Evolutionary conservation across 1,139 yeast species (phyloP).

Genomic region (Diutina neorugosa): DNA sequence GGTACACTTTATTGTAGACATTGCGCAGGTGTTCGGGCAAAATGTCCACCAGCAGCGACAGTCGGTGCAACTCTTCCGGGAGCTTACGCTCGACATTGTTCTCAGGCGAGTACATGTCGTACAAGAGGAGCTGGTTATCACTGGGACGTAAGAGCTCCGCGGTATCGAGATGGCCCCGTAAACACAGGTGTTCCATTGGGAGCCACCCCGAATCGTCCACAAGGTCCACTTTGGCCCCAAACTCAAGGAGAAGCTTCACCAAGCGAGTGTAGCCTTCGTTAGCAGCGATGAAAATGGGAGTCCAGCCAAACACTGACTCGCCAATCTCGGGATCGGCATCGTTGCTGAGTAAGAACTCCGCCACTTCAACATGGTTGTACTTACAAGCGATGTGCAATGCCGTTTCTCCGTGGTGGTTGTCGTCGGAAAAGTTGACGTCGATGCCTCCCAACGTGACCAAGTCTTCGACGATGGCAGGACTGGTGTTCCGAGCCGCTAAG

Average conservation of each 20-base stretch:
- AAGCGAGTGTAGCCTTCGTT: slow-evolving; percentile 65
- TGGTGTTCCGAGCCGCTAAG: slow-evolving; percentile 62
- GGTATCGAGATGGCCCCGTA: slow-evolving; percentile 74
- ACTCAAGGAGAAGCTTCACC: slow-evolving; percentile 39
- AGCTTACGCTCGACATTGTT: slow-evolving; percentile 15
- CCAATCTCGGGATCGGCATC: slow-evolving; percentile 68
- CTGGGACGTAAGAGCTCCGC: slow-evolving; percentile 48
- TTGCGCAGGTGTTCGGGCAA: background rate
- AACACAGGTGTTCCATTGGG: slow-evolving; percentile 90
- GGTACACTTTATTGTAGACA: background rate
- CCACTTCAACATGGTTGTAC: slow-evolving; percentile 42
- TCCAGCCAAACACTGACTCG: slow-evolving; percentile 84
- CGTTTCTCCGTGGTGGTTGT: slow-evolving; percentile 57
- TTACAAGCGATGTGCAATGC: slow-evolving; percentile 73
- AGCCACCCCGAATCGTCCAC: slow-evolving; percentile 91
- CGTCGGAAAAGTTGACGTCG: slow-evolving; percentile 52
- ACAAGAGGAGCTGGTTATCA: slow-evolving; percentile 21
- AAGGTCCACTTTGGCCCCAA: slow-evolving; percentile 41
- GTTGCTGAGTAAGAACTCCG: slow-evolving; percentile 39
- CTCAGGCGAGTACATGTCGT: slow-evolving; percentile 27
- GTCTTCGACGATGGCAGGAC: slow-evolving; percentile 41
- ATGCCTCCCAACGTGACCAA: slow-evolving; percentile 48
- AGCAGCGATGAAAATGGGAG: slow-evolving; percentile 85
- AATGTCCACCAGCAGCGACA: slow-evolving; percentile 4
- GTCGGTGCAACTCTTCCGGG: background rate